A percentile compares a stretch with the other conserved stretches of the same genome.
phyloP scores from a whole-genome alignment of 495 filamentous ascomycete species.

The Aspergillus wentii region DNA sequence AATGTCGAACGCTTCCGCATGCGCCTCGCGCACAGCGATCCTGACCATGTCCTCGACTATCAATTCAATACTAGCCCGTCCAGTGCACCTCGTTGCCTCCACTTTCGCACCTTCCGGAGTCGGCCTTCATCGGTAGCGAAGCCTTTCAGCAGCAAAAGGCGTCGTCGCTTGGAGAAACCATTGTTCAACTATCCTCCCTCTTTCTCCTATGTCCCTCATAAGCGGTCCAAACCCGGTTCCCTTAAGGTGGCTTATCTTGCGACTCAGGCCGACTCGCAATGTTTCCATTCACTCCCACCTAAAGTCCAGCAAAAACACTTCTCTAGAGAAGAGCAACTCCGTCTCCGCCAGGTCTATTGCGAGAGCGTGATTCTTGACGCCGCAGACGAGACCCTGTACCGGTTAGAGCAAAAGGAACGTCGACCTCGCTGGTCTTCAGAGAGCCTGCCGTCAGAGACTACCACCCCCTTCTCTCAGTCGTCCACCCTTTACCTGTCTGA shows the following conservation, averaged over 20 bases:
- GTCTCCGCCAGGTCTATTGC: constrained; percentile 49
- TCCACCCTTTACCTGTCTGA: constrained; percentile 25
- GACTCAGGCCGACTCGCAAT: constrained; percentile 59
- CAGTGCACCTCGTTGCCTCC: constrained; percentile 3
- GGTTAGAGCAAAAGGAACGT: constrained; percentile 8
- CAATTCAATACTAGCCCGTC: constrained; percentile 5
- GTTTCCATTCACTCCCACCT: constrained; percentile 64
- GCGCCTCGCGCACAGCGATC: constrained; percentile 26
- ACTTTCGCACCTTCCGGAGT: not conserved
- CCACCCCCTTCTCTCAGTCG: constrained; percentile 15
- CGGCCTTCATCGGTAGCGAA: constrained; percentile 5
- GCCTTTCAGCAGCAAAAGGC: constrained; percentile 6
- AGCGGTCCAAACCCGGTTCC: constrained; percentile 34
- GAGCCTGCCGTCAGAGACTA: constrained; percentile 16
- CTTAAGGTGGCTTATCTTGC: constrained; percentile 36
- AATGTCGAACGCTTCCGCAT: constrained; percentile 35
- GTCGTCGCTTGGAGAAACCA: not conserved
- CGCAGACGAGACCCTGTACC: constrained; percentile 59
- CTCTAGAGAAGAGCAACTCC: constrained; percentile 64
- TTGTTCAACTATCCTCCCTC: not conserved
- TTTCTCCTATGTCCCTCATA: constrained; percentile 9
- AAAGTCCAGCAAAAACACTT: constrained; percentile 68
- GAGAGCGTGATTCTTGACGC: constrained; percentile 64
- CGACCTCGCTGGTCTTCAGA: constrained; percentile 16
- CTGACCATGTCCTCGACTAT: constrained; percentile 17